phyloP scores from a whole-genome alignment of 257 asterid genomes.

The Penstemon eatonii region DNA sequence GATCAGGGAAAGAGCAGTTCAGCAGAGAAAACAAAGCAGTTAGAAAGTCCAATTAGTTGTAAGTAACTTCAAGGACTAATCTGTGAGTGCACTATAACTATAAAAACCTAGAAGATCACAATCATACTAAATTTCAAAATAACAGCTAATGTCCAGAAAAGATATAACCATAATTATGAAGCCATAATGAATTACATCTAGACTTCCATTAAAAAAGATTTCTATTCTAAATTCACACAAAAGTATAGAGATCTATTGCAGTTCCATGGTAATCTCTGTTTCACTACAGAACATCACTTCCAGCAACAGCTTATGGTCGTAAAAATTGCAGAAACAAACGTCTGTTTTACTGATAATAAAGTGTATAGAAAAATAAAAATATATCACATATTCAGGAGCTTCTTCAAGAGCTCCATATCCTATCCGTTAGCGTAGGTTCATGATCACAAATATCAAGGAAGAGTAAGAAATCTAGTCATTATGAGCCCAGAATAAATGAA shows the following conservation, averaged over 20 bases:
- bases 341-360: not conserved
- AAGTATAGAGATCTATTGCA: not conserved
- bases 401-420: not conserved
- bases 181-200: not conserved
- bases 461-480: conserved; percentile 15
- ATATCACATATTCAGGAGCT: no score
- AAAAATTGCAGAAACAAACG: conserved; percentile 9
- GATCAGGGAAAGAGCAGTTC: conserved; percentile 20
- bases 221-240: not conserved
- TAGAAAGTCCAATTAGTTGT: not conserved
- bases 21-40: conserved; percentile 6
- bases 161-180: not conserved
- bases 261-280: not conserved
- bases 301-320: not conserved
- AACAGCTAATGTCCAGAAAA: not conserved
- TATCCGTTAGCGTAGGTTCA: not conserved
- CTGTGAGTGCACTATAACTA: not conserved
- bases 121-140: not conserved
- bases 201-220: conserved; percentile 1
- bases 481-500: conserved; percentile 22
- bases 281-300: conserved; percentile 1
- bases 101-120: not conserved
- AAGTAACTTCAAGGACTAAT: not conserved
- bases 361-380: not conserved
- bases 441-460: not conserved